Base-by-base conservation (phyloP, 176 grass and related monocot species). In the Poa pratensis region DNA sequence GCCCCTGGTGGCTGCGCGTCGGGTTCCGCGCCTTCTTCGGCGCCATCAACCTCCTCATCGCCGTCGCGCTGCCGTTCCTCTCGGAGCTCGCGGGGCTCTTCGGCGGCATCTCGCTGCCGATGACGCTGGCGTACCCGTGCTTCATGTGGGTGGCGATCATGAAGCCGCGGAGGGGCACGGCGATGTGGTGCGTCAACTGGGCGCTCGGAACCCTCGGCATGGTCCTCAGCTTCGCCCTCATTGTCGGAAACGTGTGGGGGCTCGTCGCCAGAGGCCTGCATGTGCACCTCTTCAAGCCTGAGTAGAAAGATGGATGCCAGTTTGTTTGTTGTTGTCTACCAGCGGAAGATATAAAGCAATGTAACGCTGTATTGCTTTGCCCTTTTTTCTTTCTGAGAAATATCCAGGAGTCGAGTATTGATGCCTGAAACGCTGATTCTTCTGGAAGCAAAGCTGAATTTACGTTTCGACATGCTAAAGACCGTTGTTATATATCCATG, bases 81-180 rank as follows among this genome's bases (percentile, higher is more conserved):
- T 81, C 97, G 20, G 62, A 91, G 64, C 81, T 99, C 65, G 90
- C 88, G 4, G 94, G 84, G 4, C 91, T 99, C 35, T 62, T 91
- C 9, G 97, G 97, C 1, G 97, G 84, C 0, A 86, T 96, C 79
- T 85, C 94, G 19, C 87, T 99, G 82, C 96, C 96, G n/a, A 51
- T 96, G 28, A 99, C 96, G 22, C 83, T 96, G 3, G 97, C 94
- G 1, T 96, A 92, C 63, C 94, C 97, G 19, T 99, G 93, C 91
- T 96, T 94, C 89, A 99, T 99, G 97, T 99, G 97, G 97, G 86
- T 94, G 70, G 66, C 84, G 3, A 87, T 96, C 71, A 99, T 87
- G 87, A 99, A 94, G 58, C 91, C 97, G 3, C 58, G 73, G 13
- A 86, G 37, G 53, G 92, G 91, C 46, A 74, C 77, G 5, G 81